Base-by-base conservation (phyloP, 2,329 filamentous ascomycete species). In the Monosporascus sp. region DNA sequence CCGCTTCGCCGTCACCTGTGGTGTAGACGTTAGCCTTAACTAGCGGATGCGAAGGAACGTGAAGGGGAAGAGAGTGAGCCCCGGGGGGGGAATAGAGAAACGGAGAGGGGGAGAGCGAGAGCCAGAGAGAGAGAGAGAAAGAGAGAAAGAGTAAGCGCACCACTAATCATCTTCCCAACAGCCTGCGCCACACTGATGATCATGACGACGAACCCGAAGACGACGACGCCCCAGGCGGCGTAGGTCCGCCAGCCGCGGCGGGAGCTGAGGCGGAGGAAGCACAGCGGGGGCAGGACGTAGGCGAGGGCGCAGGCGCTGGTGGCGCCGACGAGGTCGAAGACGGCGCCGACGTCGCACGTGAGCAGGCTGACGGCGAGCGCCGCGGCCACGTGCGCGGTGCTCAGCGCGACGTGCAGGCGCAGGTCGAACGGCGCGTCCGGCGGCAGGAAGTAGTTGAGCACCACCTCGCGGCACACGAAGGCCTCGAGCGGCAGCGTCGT, bases 391-490 rank as follows among this genome's bases (percentile, higher is more conserved):
- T 97, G 79, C 5, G 84, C 77, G 1, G 91, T 91, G 60, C 88
- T 96, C 69, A 97, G 88, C 55, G 95, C 82, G 46, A 99, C 72
- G 71, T 99, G 94, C 44, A 91, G 84, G 58, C 86, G 86, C 63
- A 91, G 84, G 68, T 91, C 86, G 74, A 92, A 96, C 0, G 88
- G 87, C 61, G 76, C 90, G 55, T 76, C 78, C 1, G 27, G 27
- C 27, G 81, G 82, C 64, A 79, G 85, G 67, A 78, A 86, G 72
- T 96, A 97, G 58, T 90, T 91, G 61, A 90, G 82, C 89, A 97
- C 96, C 58, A 97, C 92, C 72, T 97, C 94, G 65, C 94, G 85
- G 72, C 94, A 99, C 52, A 99, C 94, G 70, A 99, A 99, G 17
- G 91, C 92, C 77, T 99, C 94, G 55, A 99, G 86, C 0, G 94